These are phyloP conservation scores for Areca catechu DNA, from an alignment of 176 grass and related monocot species.

Conservation along the genomic window DNA sequence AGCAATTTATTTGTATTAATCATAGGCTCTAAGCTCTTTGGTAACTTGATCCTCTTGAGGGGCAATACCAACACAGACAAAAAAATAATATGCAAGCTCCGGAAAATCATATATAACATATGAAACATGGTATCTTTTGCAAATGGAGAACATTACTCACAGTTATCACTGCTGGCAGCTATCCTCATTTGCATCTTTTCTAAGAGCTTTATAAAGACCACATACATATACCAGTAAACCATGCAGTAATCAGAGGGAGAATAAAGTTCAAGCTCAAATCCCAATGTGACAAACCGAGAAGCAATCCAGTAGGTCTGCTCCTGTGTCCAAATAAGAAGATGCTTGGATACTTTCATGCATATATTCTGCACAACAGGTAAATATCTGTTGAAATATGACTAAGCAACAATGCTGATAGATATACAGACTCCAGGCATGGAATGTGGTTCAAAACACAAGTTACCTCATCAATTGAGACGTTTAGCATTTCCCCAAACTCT, in stretches of 20 bases:
- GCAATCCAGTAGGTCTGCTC: constrained; percentile 84
- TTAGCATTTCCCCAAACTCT: constrained; percentile 63
- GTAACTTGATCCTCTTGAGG: too few relatives aligned
- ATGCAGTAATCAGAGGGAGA: constrained; percentile 74
- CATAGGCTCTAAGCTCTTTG: too few relatives aligned
- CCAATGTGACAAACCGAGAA: constrained; percentile 82
- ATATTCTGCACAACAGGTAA: constrained; percentile 39
- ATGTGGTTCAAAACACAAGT: constrained; percentile 4
- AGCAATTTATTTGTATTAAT: too few relatives aligned
- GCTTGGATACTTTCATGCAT: constrained; percentile 85
- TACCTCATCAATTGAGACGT: constrained; percentile 61
- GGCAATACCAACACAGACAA: too few relatives aligned
- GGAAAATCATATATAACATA: too few relatives aligned
- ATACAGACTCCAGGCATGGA: neutral
- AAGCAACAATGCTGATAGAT: constrained; percentile 2
- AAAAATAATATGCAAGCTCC: too few relatives aligned
- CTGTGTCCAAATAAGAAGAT: constrained; percentile 82
- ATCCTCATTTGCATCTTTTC: constrained; percentile 72
- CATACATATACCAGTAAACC: constrained; percentile 99
- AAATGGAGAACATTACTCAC: constrained; percentile 41
- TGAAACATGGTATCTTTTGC: neutral
- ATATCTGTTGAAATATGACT: constrained; percentile 18
- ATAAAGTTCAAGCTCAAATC: constrained; percentile 94
- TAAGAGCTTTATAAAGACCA: constrained; percentile 58
- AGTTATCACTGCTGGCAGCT: constrained; percentile 56